Evolutionary conservation across 768 basidiomycete genomes (phyloP).

Genomic region (Lepiota brunneoincarnata): DNA sequence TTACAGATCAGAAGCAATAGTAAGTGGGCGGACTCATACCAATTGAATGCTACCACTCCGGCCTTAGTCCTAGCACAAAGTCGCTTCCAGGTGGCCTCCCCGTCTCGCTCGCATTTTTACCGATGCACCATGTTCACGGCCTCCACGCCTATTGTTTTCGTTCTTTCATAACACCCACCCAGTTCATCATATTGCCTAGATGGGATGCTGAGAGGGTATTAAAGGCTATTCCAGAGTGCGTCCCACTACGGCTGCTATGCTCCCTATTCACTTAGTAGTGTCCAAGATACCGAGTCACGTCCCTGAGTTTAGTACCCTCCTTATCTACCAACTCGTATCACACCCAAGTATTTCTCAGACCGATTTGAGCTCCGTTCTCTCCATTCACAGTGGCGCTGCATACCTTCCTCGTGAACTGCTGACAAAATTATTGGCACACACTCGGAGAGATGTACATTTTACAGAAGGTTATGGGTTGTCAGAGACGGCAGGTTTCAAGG

Average conservation of each 20-base stretch:
- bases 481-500: conserved; percentile 45
- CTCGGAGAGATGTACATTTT: conserved; percentile 31
- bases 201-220: conserved; percentile 59
- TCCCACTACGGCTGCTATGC: not conserved
- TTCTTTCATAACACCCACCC: conserved; percentile 39
- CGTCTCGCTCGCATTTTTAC: conserved; percentile 53
- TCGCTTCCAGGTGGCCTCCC: conserved; percentile 43
- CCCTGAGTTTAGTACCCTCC: conserved; percentile 55
- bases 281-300: conserved; percentile 51
- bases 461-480: conserved; percentile 66
- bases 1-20: conserved; percentile 25
- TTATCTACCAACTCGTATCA: conserved; percentile 61
- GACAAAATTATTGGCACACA: conserved; percentile 32
- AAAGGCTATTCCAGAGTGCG: conserved; percentile 55
- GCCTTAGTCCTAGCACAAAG: not conserved
- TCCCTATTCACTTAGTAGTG: not conserved
- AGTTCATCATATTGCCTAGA: conserved; percentile 49
- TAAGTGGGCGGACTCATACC: conserved; percentile 21
- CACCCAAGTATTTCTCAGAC: conserved; percentile 44
- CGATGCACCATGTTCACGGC: conserved; percentile 66
- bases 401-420: conserved; percentile 60
- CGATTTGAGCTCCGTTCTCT: conserved; percentile 50
- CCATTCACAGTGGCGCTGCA: conserved; percentile 55
- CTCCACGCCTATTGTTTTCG: conserved; percentile 51
- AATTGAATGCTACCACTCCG: not conserved